These are phyloP conservation scores for Diaporthe vexans DNA, from an alignment of 2,329 filamentous ascomycete genomes.

Conservation along the genomic window DNA sequence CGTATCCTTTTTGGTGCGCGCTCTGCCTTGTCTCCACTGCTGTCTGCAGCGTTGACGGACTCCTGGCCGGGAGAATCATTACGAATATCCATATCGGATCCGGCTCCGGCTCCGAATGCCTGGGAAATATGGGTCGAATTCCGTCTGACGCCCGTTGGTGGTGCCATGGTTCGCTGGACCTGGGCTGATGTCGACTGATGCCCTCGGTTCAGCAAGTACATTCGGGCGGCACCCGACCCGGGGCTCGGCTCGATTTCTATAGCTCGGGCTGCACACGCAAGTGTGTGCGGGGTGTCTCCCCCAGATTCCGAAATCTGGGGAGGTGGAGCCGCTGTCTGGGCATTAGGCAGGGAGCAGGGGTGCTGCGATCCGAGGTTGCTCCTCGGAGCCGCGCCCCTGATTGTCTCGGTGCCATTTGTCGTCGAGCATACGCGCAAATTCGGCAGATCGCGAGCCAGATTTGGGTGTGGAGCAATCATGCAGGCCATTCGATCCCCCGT, in stretches of 20 bases:
- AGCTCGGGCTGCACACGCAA: background rate
- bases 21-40: background rate
- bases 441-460: background rate
- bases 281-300: slow-evolving; percentile 6
- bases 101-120: slow-evolving; percentile 12
- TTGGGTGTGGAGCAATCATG: background rate
- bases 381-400: slow-evolving; percentile 3
- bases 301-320: slow-evolving; percentile 28
- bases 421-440: background rate
- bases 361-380: slow-evolving; percentile 2
- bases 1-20: slow-evolving; percentile 43
- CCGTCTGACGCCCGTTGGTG: slow-evolving; percentile 5
- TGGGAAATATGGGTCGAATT: slow-evolving; percentile 4
- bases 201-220: slow-evolving; percentile 5
- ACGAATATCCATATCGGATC: slow-evolving; percentile 3
- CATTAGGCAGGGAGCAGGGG: slow-evolving; percentile 7
- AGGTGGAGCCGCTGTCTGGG: slow-evolving; percentile 12
- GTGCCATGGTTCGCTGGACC: slow-evolving; percentile 4
- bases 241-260: slow-evolving; percentile 29
- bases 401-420: background rate
- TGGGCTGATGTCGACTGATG: slow-evolving; percentile 26
- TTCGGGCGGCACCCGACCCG: slow-evolving; percentile 21
- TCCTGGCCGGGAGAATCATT: slow-evolving; percentile 14
- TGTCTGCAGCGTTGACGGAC: background rate
- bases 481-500: background rate